A percentile compares a stretch with the other conserved stretches of the same genome.
Evolutionary conservation across 1,284 basidiomycete species (phyloP).

Genomic region (Heterobasidion irregulare): DNA sequence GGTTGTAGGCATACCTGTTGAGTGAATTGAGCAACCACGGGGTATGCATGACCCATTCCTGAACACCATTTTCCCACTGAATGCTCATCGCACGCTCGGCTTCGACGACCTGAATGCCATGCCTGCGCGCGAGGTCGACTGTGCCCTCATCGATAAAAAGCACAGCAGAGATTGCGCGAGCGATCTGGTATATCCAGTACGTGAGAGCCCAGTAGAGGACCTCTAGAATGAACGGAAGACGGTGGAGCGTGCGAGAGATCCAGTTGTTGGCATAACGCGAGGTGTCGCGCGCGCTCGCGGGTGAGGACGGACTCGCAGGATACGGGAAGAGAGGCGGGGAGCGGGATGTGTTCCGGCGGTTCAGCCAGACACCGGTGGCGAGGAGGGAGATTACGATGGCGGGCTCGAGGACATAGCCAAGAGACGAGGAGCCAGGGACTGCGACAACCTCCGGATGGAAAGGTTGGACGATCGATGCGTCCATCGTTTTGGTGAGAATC

Average conservation of each 20-base stretch:
- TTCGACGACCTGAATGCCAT: constrained; percentile 19
- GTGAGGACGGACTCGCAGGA: background rate
- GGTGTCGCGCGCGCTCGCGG: background rate
- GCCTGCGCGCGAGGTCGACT: constrained; percentile 17
- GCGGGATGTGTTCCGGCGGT: constrained; percentile 3
- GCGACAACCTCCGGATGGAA: no score
- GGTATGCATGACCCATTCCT: constrained; percentile 18
- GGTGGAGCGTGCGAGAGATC: constrained; percentile 2
- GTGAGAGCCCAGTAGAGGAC: constrained; percentile 10
- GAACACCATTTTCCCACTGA: constrained; percentile 21
- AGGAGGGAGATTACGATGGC: constrained; percentile 8
- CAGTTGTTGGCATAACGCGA: constrained; percentile 5
- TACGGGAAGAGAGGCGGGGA: background rate
- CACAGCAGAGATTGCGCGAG: constrained; percentile 21
- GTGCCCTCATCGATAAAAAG: constrained; percentile 23
- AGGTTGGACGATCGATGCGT: no score
- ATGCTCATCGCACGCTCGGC: constrained; percentile 19
- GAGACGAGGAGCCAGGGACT: background rate
- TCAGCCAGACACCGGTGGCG: constrained; percentile 6
- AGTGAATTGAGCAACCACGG: constrained; percentile 18
- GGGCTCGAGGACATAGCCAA: constrained; percentile 8
- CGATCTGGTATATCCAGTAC: constrained; percentile 23
- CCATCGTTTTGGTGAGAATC: no score
- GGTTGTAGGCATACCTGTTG: constrained; percentile 12
- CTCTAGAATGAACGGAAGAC: constrained; percentile 9